A percentile compares a stretch with the other conserved stretches of the same genome.
Evolutionary conservation across 805 yeast species (phyloP).

Genomic region (Phaffomyces opuntiae): DNA sequence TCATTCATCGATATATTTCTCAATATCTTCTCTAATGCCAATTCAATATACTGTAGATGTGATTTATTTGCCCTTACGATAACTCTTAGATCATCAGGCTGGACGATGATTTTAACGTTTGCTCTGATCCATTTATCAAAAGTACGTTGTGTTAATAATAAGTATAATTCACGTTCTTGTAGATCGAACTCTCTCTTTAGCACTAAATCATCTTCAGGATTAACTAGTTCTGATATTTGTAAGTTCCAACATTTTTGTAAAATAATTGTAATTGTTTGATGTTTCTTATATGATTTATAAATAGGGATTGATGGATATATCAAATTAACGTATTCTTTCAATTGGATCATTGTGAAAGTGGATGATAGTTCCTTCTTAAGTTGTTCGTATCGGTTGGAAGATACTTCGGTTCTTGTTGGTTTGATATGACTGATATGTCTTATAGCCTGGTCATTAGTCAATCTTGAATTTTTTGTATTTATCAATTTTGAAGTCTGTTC

Average conservation of each 20-base stretch:
- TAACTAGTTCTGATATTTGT: conserved; percentile 7
- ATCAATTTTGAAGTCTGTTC: no score
- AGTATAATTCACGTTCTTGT: conserved; percentile 14
- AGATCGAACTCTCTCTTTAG: conserved; percentile 15
- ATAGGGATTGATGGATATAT: conserved; percentile 5
- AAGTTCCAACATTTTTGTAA: conserved; percentile 14
- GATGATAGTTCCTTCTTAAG: conserved; percentile 8
- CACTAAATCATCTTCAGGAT: conserved; percentile 14
- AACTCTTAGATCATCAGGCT: conserved; percentile 15
- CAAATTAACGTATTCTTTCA: conserved; percentile 8
- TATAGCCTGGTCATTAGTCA: conserved; percentile 5
- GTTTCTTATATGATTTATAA: conserved; percentile 4
- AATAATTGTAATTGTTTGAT: conserved; percentile 4
- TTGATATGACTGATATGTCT: conserved; percentile 8
- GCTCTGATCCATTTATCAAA: conserved; percentile 22
- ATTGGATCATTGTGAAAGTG: conserved; percentile 13
- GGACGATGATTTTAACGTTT: conserved; percentile 18
- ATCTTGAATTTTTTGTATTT: not conserved
- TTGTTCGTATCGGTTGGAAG: conserved; percentile 16
- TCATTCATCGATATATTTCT: conserved; percentile 9
- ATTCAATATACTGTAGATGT: conserved; percentile 21
- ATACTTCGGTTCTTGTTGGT: conserved; percentile 12
- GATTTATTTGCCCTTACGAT: conserved; percentile 17
- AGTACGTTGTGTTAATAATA: conserved; percentile 15
- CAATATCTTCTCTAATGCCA: conserved; percentile 14